Evolutionary conservation across 345 rosid species (phyloP), one percentile per base, ranked within the genome.

Genomic region (Psidium guajava): DNA sequence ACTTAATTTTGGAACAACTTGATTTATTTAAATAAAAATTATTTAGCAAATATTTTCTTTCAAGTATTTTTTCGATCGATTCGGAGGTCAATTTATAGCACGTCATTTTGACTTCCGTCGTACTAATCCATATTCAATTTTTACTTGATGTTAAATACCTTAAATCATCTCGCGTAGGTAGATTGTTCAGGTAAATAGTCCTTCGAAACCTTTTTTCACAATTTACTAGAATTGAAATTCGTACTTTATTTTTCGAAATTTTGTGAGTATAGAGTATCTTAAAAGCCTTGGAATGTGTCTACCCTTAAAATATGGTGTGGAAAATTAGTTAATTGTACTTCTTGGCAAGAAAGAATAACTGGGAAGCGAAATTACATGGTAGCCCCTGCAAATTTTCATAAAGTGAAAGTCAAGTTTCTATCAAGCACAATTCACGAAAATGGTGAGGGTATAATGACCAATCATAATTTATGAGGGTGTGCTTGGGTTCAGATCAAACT

Each of bases 1-100:
- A 36, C 11, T 64, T 64, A 11, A 64, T 64, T 32, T 32, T 16
- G 20, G 44, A 0, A 32, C 2, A 0, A 3, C 0, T 0, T 64
- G 20, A 64, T 32, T 64, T 64, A 6, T 32, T 32, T 27, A 13
- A 6, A 4, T 27, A 13, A 59, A 59, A 27, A 3, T 61, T 10
- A 27, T 6, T 27, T 20, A 6, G 21, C 42, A 28, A 28, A 16
- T 28, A 28, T 28, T 28, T 28, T 61, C 5, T 14, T 15, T 3
- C 1, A 2, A 28, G 11, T 3, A 61, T 28, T 15, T 64, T 64
- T 7, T 8, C 36, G 0, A 0, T 36, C 11, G 0, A 36, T 4
- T 69, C 21, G 10, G 22, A 64, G 20, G 11, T 64, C 8, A 16
- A 6, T 32, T 16, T 4, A 64, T 32, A 8, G 10, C 11, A 3